Percentiles rank a stretch among this genome's conserved stretches.
Evolutionary conservation across 176 grass and related monocot genomes (phyloP).

Genomic region (Cocos nucifera): DNA sequence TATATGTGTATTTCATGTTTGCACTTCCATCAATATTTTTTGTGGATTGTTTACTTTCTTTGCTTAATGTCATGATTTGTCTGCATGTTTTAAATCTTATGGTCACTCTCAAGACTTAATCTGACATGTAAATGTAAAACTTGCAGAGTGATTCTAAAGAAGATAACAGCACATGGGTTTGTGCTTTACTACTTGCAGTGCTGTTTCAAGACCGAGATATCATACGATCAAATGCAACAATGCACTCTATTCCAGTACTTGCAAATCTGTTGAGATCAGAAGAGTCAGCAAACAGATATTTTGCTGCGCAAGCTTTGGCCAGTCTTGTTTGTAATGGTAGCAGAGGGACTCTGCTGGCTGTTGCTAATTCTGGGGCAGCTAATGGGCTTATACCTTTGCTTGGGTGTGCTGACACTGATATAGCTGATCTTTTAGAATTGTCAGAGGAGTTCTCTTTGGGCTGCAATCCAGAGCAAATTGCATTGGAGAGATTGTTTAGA

Average conservation of each 20-base stretch:
- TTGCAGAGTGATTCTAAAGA: conserved; percentile 75
- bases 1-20: no score
- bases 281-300: conserved; percentile 85
- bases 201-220: conserved; percentile 94
- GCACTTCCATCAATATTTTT: no score
- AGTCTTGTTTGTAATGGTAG: conserved; percentile 90
- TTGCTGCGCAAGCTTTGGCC: conserved; percentile 89
- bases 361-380: conserved; percentile 92
- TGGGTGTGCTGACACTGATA: conserved; percentile 88
- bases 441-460: conserved; percentile 89
- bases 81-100: no score
- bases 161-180: conserved; percentile 91
- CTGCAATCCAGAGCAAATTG: conserved; percentile 77
- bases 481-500: conserved; percentile 86
- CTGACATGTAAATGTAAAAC: conserved; percentile 4
- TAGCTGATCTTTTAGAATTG: conserved; percentile 88
- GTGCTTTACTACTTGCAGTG: conserved; percentile 77
- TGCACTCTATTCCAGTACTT: conserved; percentile 83
- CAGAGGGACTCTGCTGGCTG: conserved; percentile 90
- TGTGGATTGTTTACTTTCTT: no score
- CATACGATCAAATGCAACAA: conserved; percentile 63
- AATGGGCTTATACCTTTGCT: conserved; percentile 91
- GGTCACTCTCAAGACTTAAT: conserved; percentile 1
- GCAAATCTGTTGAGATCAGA: conserved; percentile 91
- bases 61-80: no score